phyloP scores from a whole-genome alignment of 495 filamentous ascomycete genomes.

The Trichoderma reesei region DNA sequence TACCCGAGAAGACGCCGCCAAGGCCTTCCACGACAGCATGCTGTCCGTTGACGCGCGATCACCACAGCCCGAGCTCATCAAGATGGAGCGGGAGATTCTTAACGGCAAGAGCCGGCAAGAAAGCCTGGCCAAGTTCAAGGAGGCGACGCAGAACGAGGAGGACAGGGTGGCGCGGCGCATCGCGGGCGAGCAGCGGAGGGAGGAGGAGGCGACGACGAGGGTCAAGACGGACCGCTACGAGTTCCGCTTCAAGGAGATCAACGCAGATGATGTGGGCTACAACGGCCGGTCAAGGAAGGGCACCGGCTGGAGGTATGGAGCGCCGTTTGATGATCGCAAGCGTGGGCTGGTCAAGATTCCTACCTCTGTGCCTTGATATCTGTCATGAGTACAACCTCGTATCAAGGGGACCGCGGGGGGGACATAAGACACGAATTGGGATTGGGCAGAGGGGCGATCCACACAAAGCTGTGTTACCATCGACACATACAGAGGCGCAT shows the following conservation, averaged over 20 bases:
- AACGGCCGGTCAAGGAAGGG: constrained; percentile 41
- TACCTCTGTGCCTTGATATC: constrained; percentile 27
- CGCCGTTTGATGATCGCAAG: constrained; percentile 37
- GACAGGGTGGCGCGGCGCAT: constrained; percentile 31
- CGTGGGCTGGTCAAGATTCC: constrained; percentile 39
- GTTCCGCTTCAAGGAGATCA: constrained; percentile 66
- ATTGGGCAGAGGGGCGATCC: background rate
- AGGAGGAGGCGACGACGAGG: constrained; percentile 36
- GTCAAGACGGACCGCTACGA: constrained; percentile 50
- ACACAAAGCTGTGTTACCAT: constrained; percentile 6
- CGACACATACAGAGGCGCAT: background rate
- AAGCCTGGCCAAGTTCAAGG: constrained; percentile 30
- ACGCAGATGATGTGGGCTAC: constrained; percentile 35
- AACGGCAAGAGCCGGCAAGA: constrained; percentile 27
- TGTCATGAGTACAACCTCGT: background rate
- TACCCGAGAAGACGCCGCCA: constrained; percentile 79
- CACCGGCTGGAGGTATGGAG: constrained; percentile 51
- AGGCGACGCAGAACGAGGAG: constrained; percentile 29
- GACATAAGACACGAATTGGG: background rate
- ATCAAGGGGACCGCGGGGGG: background rate
- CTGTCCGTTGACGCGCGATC: constrained; percentile 79
- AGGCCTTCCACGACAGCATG: constrained; percentile 62
- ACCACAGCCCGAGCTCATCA: constrained; percentile 76
- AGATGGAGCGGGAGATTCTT: constrained; percentile 43
- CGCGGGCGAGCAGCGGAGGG: constrained; percentile 25